These are phyloP conservation scores for Moringa oleifera DNA, from an alignment of 345 rosid genomes.

Conservation along the genomic window DNA sequence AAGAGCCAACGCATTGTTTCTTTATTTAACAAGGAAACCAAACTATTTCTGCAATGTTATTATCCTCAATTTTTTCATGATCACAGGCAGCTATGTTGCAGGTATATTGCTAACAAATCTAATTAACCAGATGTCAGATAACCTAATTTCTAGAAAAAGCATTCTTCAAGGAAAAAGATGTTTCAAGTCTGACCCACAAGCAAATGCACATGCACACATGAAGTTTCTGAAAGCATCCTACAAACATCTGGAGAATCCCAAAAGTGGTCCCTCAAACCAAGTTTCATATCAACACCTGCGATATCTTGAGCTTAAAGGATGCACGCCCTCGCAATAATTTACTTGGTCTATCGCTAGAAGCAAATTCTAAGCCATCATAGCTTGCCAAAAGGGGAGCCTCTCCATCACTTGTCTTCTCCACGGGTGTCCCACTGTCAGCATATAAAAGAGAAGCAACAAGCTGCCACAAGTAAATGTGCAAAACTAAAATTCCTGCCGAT, in stretches of 20 bases:
- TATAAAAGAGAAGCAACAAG: conserved; percentile 69
- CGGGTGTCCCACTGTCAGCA: conserved; percentile 57
- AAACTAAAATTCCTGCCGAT: conserved; percentile 6
- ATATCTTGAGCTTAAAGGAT: conserved; percentile 74
- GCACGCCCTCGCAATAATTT: conserved; percentile 61
- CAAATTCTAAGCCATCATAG: conserved; percentile 72
- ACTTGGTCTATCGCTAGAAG: conserved; percentile 55
- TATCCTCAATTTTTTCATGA: no score
- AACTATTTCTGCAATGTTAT: no score
- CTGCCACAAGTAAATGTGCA: conserved; percentile 27
- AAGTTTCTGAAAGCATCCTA: not conserved
- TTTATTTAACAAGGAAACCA: no score
- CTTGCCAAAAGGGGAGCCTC: conserved; percentile 73
- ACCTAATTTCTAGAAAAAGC: no score
- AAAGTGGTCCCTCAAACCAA: conserved; percentile 8
- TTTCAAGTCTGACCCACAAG: no score
- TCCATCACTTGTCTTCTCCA: conserved; percentile 58
- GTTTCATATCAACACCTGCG: conserved; percentile 46
- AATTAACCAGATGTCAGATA: no score
- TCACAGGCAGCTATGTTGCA: no score
- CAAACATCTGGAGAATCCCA: not conserved
- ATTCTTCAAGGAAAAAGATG: no score
- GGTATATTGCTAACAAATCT: no score
- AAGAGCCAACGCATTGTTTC: not conserved
- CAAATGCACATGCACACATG: no score